Evolutionary conservation across 495 filamentous ascomycete genomes (phyloP), one percentile per base, ranked within the genome.

Genomic region (Pyronema omphalodes): DNA sequence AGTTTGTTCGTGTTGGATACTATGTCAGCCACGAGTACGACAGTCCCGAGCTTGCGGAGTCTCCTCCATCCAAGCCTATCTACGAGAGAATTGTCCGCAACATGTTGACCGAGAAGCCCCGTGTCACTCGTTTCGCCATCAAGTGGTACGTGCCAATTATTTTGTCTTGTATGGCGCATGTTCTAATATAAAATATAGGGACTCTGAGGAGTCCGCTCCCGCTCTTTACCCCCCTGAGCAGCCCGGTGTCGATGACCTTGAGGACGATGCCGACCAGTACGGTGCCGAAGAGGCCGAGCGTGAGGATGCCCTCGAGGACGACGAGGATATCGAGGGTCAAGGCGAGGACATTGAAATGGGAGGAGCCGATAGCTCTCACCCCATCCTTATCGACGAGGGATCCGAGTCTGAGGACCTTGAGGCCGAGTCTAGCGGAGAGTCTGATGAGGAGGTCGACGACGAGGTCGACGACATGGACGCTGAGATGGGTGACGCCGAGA

Each of bases 1-100:
- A 98, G 68, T 98, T 98, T 61, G 91, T 98, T 39, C 88, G 91
- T 60, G 91, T 98, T 18, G 91, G 91, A 40, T 98, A 98, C 75
- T 98, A 98, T 60, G 88, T 95, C 55, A 98, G 94, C 72, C 96
- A 96, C 60, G 93, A 96, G 67, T 98, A 98, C 67, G 84, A 89
- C 59, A 83, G 82, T 19, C 87, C 94, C 60, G 86, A 93, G 69
- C 74, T 98, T 45, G 77, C 75, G 55, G 78, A 79, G 19, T 86
- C 94, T 53, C 93, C 91, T 9, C 91, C 93, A 3, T 76, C 86
- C 44, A 93, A 93, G 73, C 85, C 87, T 34, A 76, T 88, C 60
- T 82, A 94, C 53, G 93, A 96, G 64, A 83, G 85, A 61, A 86
- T 98, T 54, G 76, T 82, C 55, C 78, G 91, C 52, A 94, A 89